Evolutionary conservation across 345 rosid species (phyloP).

Genomic region (Garcia nutans): DNA sequence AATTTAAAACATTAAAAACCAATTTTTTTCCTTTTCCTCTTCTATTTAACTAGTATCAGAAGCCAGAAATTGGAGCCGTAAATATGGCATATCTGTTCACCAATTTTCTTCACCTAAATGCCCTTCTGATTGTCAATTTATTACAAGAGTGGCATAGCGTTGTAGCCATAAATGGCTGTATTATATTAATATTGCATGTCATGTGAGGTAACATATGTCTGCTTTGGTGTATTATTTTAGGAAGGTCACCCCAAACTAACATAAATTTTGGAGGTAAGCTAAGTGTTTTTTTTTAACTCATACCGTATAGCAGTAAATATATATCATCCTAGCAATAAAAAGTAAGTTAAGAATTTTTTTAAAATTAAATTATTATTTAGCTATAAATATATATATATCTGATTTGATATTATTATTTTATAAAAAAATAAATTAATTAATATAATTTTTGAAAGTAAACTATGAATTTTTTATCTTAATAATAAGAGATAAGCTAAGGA

Average conservation of each 20-base stretch:
- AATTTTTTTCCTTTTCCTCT: not conserved
- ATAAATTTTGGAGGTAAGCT: not conserved
- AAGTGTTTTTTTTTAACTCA: no score
- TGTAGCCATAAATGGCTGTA: not conserved
- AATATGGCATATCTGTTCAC: not conserved
- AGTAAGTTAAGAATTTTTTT: no score
- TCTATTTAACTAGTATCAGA: not conserved
- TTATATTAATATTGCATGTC: not conserved
- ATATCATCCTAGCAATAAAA: no score
- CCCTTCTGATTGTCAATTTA: conserved; percentile 3
- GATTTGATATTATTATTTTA: no score
- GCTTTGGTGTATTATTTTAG: not conserved
- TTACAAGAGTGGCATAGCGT: conserved; percentile 6
- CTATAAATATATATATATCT: no score
- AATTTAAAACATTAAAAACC: not conserved
- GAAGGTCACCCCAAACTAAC: not conserved
- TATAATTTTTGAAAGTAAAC: no score
- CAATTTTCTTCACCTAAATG: conserved; percentile 12
- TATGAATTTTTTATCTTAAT: no score
- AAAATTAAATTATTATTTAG: no score
- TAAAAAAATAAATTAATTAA: no score
- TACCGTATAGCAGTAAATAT: no score
- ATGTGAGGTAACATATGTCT: not conserved
- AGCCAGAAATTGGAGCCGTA: conserved; percentile 15
- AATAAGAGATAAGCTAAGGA: no score